Percentiles rank a stretch among this genome's conserved stretches.
These are phyloP conservation scores for Hypoxylon crocopeplum DNA, from an alignment of 495 filamentous ascomycete species.

Conservation along the genomic window DNA sequence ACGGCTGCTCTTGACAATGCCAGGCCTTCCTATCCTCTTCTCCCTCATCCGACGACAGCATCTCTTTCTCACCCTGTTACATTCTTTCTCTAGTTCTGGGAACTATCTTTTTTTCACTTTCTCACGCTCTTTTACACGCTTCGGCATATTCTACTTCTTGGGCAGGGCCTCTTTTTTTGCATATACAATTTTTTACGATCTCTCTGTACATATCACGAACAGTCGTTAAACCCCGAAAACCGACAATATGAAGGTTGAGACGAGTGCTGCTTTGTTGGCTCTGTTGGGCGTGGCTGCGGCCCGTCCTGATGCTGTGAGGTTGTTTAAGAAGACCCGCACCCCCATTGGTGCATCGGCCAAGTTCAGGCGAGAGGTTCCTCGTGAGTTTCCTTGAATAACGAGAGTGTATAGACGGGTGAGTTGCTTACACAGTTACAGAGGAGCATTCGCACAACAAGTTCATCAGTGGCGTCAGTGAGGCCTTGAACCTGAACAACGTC, in stretches of 20 bases:
- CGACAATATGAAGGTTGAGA: constrained; percentile 56
- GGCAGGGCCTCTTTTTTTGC: constrained; percentile 48
- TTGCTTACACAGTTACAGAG: constrained; percentile 34
- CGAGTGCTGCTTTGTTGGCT: constrained; percentile 46
- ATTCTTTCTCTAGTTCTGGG: constrained; percentile 55
- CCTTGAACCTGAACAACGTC: constrained; percentile 66
- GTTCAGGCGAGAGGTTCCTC: constrained; percentile 61
- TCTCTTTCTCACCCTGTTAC: constrained; percentile 43
- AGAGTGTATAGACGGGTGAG: neutral
- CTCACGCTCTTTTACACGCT: constrained; percentile 28
- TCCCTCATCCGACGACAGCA: constrained; percentile 40
- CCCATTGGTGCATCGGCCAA: constrained; percentile 24
- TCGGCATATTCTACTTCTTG: constrained; percentile 36
- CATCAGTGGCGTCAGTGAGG: constrained; percentile 51
- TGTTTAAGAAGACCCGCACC: constrained; percentile 38
- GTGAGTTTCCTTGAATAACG: constrained; percentile 26
- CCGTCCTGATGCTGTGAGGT: constrained; percentile 46
- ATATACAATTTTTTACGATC: constrained; percentile 32
- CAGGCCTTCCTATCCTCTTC: constrained; percentile 13
- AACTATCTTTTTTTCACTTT: constrained; percentile 48
- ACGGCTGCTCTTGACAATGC: constrained; percentile 10
- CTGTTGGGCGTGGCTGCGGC: constrained; percentile 47
- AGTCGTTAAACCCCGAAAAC: constrained; percentile 41
- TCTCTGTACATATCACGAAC: constrained; percentile 33
- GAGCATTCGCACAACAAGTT: constrained; percentile 70